Percentiles rank a stretch among this genome's conserved stretches.
These are phyloP conservation scores for Boletus fagicola DNA, from an alignment of 768 basidiomycete genomes.

Conservation along the genomic window DNA sequence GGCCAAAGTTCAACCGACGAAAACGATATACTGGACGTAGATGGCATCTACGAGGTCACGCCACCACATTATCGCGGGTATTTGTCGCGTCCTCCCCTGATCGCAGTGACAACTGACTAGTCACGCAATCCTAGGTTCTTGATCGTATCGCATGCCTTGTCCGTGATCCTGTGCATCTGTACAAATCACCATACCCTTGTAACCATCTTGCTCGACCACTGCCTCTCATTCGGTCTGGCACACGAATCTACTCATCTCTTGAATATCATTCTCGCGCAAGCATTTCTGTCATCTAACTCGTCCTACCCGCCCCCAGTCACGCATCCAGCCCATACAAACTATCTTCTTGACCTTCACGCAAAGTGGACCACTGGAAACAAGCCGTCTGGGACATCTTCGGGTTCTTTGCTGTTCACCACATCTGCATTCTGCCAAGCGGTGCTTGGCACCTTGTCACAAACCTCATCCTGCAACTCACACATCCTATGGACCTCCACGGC, in stretches of 20 bases:
- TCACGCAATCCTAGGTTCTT: constrained; percentile 40
- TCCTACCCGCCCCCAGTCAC: constrained; percentile 33
- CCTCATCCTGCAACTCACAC: constrained; percentile 32
- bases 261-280: constrained; percentile 38
- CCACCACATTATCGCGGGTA: constrained; percentile 54
- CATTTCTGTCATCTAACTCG: constrained; percentile 32
- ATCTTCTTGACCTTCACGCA: constrained; percentile 44
- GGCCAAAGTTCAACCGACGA: constrained; percentile 28
- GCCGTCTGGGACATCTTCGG: background rate
- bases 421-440: constrained; percentile 27
- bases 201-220: constrained; percentile 49
- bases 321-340: constrained; percentile 46
- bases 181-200: constrained; percentile 49
- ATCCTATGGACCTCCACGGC: constrained; percentile 46
- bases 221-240: constrained; percentile 42
- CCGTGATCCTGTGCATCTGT: constrained; percentile 44
- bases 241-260: constrained; percentile 46
- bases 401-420: constrained; percentile 24
- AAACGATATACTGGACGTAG: constrained; percentile 26
- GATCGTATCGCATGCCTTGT: constrained; percentile 52
- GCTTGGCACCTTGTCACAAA: constrained; percentile 16
- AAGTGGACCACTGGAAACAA: constrained; percentile 35
- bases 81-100: background rate
- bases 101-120: constrained; percentile 11
- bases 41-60: constrained; percentile 51